These are phyloP conservation scores for Talaromyces marneffei DNA, from an alignment of 2,329 filamentous ascomycete species.

Conservation along the genomic window DNA sequence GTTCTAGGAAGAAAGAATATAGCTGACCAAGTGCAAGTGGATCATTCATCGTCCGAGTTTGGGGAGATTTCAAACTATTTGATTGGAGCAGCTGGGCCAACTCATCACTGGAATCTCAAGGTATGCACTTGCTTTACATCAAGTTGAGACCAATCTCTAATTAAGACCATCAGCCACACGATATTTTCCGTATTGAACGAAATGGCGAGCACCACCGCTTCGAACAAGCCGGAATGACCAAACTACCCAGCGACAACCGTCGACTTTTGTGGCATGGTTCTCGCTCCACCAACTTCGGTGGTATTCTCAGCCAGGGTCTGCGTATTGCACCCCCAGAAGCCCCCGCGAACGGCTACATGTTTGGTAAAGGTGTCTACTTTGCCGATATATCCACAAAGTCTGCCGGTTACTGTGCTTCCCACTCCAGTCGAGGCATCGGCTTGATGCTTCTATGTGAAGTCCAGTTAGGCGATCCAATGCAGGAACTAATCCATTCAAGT, in stretches of 20 bases:
- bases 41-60: slow-evolving; percentile 57
- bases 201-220: slow-evolving; percentile 67
- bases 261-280: slow-evolving; percentile 85
- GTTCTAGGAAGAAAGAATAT: background rate
- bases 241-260: slow-evolving; percentile 54
- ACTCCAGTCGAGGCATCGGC: slow-evolving; percentile 61
- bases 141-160: background rate
- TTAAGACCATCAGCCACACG: slow-evolving; percentile 46
- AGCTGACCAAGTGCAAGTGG: slow-evolving; percentile 38
- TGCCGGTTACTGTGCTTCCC: slow-evolving; percentile 65
- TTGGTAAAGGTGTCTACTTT: slow-evolving; percentile 83
- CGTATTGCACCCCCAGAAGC: slow-evolving; percentile 79
- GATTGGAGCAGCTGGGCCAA: slow-evolving; percentile 57
- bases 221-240: slow-evolving; percentile 48
- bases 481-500: slow-evolving; percentile 53
- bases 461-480: slow-evolving; percentile 70
- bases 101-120: slow-evolving; percentile 51
- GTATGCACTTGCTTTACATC: slow-evolving; percentile 16
- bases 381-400: slow-evolving; percentile 81
- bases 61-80: slow-evolving; percentile 61
- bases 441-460: slow-evolving; percentile 79
- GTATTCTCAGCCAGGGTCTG: slow-evolving; percentile 79
- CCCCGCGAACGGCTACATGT: slow-evolving; percentile 76
- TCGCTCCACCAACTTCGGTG: slow-evolving; percentile 75
- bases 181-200: slow-evolving; percentile 80